Percentiles rank a stretch among this genome's conserved stretches.
Evolutionary conservation across 2,329 filamentous ascomycete species (phyloP).

Genomic region (Colletotrichum caudatum): DNA sequence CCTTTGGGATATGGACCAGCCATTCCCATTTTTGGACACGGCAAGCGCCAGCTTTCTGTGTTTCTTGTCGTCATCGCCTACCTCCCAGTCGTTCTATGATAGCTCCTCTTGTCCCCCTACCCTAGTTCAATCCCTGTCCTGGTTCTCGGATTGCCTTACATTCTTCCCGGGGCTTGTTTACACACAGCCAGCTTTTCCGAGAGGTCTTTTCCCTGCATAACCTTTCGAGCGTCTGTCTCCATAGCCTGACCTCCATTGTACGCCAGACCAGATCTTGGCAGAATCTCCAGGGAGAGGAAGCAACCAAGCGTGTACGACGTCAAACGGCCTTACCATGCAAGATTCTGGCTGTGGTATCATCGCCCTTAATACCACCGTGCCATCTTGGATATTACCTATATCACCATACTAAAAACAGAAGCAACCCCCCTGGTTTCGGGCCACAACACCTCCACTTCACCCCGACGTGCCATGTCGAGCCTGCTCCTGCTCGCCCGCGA

Average conservation of each 20-base stretch:
- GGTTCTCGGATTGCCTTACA: constrained; percentile 13
- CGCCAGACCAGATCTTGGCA: not conserved
- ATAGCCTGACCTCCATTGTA: not conserved
- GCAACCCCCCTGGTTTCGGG: not conserved
- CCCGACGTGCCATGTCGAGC: constrained; percentile 7
- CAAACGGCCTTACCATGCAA: constrained; percentile 15
- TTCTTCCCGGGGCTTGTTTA: constrained; percentile 25
- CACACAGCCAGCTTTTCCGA: not conserved
- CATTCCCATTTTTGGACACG: not conserved
- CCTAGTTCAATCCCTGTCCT: not conserved
- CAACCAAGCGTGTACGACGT: not conserved
- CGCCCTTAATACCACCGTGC: not conserved
- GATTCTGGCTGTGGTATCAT: not conserved
- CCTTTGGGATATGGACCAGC: constrained; percentile 12
- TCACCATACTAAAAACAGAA: not conserved
- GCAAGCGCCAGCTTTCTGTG: not conserved
- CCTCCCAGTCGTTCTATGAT: no score
- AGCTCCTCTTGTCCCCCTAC: not conserved
- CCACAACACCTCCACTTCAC: not conserved
- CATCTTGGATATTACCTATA: not conserved
- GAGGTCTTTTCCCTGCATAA: not conserved
- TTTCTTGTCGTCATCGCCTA: not conserved
- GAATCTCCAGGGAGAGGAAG: not conserved
- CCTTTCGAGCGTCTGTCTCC: not conserved
- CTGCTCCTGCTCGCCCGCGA: constrained; percentile 15